These are phyloP conservation scores for Oryza coarctata DNA, from an alignment of 176 grass and related monocot genomes.

Conservation along the genomic window DNA sequence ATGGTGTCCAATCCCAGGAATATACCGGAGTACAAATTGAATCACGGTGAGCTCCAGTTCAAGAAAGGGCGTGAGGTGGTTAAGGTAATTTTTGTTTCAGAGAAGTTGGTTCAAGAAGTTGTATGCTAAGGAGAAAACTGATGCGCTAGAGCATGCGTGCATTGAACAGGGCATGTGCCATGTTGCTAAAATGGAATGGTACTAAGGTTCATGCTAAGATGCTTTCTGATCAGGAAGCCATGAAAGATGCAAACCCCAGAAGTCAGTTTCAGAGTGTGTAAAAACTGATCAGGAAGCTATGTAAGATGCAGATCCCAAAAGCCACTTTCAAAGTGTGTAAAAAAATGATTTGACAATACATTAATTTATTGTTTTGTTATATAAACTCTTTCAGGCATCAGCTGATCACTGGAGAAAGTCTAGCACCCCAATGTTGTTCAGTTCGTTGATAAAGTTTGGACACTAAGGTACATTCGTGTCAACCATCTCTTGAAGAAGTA, in stretches of 20 bases:
- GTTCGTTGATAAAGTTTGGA: no score
- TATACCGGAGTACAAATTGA: slow-evolving; percentile 86
- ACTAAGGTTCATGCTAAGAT: slow-evolving; percentile 90
- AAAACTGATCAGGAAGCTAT: slow-evolving; percentile 50
- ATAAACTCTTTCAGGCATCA: slow-evolving; percentile 78
- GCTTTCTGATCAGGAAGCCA: slow-evolving; percentile 77
- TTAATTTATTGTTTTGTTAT: background rate
- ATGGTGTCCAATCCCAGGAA: slow-evolving; percentile 47
- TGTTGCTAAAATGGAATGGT: slow-evolving; percentile 92
- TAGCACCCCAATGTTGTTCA: slow-evolving; percentile 69
- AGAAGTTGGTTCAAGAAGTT: background rate
- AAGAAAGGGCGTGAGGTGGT: slow-evolving; percentile 69
- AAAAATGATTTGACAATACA: background rate
- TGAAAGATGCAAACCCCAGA: slow-evolving; percentile 22
- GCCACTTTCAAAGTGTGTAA: background rate
- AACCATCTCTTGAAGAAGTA: no score
- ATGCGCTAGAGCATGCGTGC: background rate
- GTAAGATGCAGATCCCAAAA: slow-evolving; percentile 6
- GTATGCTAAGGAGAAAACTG: background rate
- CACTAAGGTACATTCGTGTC: no score
- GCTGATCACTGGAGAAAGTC: slow-evolving; percentile 73
- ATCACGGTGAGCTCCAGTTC: slow-evolving; percentile 72
- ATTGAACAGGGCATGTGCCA: slow-evolving; percentile 63
- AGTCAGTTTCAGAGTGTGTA: background rate
- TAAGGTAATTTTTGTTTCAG: slow-evolving; percentile 25